Percentiles rank a stretch among this genome's conserved stretches.
Conservation (phyloP, 139 green algal genomes). For the Eudorina sp. region DNA sequence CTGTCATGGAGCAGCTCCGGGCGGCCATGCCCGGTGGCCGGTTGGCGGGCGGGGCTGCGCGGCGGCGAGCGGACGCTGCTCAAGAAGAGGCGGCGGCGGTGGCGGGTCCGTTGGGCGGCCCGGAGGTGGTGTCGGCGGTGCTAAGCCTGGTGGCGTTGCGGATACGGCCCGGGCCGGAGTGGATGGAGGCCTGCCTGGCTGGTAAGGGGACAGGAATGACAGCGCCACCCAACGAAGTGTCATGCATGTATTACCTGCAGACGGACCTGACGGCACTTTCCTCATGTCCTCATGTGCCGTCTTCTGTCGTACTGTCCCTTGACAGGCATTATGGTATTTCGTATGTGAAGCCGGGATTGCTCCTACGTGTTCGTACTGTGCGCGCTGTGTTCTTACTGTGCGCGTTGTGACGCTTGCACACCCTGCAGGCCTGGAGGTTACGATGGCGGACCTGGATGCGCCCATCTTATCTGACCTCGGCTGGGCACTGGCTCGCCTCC, state of each 20-base stretch:
- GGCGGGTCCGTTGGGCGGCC: neutral
- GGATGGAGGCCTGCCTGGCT: neutral
- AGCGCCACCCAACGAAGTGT: too few species aligned
- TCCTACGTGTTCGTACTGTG: too few species aligned
- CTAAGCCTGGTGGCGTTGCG: slow-evolving; percentile 29
- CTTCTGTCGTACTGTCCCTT: too few species aligned
- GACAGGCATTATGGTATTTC: too few species aligned
- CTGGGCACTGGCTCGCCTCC: slow-evolving; percentile 24
- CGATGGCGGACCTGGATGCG: neutral
- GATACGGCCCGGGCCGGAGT: neutral
- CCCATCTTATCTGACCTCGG: neutral
- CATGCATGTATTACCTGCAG: too few species aligned
- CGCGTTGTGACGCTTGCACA: too few species aligned
- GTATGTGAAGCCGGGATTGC: too few species aligned
- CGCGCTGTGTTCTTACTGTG: too few species aligned
- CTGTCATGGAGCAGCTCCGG: neutral
- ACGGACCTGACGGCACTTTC: too few species aligned
- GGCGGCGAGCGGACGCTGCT: neutral
- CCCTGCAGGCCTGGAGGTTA: neutral
- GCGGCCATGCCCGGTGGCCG: neutral
- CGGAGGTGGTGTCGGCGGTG: slow-evolving; percentile 6
- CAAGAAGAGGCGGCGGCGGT: neutral
- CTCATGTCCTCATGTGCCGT: too few species aligned
- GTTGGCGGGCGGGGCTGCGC: neutral
- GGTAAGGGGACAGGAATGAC: too few species aligned